phyloP scores from a whole-genome alignment of 1,284 basidiomycete species.

The Leccinum solheimii region DNA sequence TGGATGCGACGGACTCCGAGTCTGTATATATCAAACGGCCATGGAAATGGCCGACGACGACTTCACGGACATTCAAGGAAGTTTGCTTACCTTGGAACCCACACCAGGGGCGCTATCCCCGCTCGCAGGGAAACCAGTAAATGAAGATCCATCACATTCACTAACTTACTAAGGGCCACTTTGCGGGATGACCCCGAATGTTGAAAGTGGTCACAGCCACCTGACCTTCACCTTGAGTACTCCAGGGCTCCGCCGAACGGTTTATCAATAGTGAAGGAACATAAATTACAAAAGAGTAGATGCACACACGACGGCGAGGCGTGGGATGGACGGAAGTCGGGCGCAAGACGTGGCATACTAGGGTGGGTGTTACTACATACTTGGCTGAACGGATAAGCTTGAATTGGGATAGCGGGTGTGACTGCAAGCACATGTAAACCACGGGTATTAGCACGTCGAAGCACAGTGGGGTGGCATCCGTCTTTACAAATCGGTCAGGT shows the following conservation, averaged over 20 bases:
- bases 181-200: neutral
- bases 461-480: conserved; percentile 54
- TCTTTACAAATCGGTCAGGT: conserved; percentile 62
- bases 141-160: conserved; percentile 13
- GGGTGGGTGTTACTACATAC: neutral
- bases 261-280: neutral
- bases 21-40: neutral
- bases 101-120: neutral
- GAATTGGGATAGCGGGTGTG: neutral
- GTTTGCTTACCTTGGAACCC: conserved; percentile 2
- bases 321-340: neutral
- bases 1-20: neutral
- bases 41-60: neutral
- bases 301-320: neutral
- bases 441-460: conserved; percentile 3
- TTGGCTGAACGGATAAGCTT: neutral
- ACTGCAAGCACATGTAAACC: neutral
- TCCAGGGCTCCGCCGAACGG: neutral
- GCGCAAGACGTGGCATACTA: neutral
- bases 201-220: conserved; percentile 2
- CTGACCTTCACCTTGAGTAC: neutral
- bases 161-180: neutral
- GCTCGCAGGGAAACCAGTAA: conserved; percentile 1
- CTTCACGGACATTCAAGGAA: neutral
- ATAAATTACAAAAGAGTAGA: conserved; percentile 1